phyloP scores from a whole-genome alignment of 2,329 filamentous ascomycete species.

The Pseudogymnoascus verrucosus region DNA sequence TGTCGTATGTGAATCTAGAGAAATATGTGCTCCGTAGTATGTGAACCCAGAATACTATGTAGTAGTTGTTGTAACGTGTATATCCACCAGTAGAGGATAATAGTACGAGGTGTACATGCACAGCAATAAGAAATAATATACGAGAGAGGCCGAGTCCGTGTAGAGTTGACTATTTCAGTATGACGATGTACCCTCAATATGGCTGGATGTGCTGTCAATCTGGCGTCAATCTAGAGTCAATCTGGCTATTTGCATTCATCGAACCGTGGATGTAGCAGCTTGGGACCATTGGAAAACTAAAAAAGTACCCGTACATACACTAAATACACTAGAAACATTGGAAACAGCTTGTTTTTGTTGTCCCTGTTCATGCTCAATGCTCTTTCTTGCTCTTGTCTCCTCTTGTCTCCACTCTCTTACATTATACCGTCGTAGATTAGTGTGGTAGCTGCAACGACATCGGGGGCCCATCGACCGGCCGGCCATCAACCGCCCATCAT shows the following conservation, averaged over 20 bases:
- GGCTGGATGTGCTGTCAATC: neutral
- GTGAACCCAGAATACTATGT: neutral
- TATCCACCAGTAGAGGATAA: neutral
- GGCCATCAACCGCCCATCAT: neutral
- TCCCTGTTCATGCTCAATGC: neutral
- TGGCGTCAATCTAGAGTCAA: neutral
- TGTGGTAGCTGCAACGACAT: neutral
- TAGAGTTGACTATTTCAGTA: neutral
- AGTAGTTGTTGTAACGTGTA: neutral
- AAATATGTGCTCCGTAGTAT: neutral
- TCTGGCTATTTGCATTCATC: neutral
- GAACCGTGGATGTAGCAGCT: neutral
- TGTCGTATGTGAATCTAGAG: neutral
- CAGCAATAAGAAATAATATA: neutral
- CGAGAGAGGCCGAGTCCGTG: neutral
- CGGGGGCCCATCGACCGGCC: neutral
- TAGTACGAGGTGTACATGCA: neutral
- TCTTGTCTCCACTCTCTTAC: neutral
- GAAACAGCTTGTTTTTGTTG: neutral
- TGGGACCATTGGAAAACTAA: neutral
- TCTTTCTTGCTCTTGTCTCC: neutral
- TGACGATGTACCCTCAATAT: neutral
- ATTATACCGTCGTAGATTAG: neutral
- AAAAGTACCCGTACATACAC: neutral
- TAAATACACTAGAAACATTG: neutral